phyloP scores from a whole-genome alignment of 768 basidiomycete genomes.

The Mycena indigotica region DNA sequence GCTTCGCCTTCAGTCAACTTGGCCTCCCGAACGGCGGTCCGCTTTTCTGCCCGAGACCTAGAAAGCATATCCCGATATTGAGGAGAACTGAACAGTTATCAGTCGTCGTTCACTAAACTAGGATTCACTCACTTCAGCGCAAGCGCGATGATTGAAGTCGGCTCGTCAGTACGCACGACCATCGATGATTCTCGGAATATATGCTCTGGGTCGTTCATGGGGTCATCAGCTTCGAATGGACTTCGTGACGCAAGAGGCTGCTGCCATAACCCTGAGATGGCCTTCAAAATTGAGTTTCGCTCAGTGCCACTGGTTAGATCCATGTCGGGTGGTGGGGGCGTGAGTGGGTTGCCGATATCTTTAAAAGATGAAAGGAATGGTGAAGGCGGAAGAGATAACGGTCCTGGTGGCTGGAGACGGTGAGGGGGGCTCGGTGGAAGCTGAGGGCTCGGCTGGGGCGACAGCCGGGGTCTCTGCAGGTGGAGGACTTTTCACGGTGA shows the following conservation, averaged over 20 bases:
- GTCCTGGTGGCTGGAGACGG: slow-evolving; percentile 26
- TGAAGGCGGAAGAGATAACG: slow-evolving; percentile 56
- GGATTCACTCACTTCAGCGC: slow-evolving; percentile 72
- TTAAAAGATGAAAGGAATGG: slow-evolving; percentile 50
- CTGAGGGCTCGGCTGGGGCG: slow-evolving; percentile 1
- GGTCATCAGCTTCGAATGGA: slow-evolving; percentile 64
- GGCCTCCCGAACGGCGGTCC: slow-evolving; percentile 56
- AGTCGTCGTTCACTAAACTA: not conserved
- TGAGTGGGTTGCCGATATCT: slow-evolving; percentile 41
- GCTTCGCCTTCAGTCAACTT: slow-evolving; percentile 69
- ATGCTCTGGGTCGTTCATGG: slow-evolving; percentile 81
- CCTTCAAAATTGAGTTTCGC: slow-evolving; percentile 76
- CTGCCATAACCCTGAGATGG: slow-evolving; percentile 82
- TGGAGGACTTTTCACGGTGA: slow-evolving; percentile 29
- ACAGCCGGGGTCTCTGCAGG: slow-evolving; percentile 12
- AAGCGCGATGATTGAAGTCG: slow-evolving; percentile 95
- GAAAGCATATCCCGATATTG: slow-evolving; percentile 80
- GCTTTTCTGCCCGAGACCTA: slow-evolving; percentile 77
- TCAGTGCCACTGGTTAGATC: slow-evolving; percentile 60
- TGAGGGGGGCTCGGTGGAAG: slow-evolving; percentile 1
- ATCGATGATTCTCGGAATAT: slow-evolving; percentile 94
- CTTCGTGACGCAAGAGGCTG: slow-evolving; percentile 52
- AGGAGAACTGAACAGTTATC: slow-evolving; percentile 57
- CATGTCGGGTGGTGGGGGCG: slow-evolving; percentile 53
- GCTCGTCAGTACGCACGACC: slow-evolving; percentile 95